A percentile compares a stretch with the other conserved stretches of the same genome.
These are phyloP conservation scores for Spathaspora arborariae DNA, from an alignment of 805 yeast species.

Conservation along the genomic window DNA sequence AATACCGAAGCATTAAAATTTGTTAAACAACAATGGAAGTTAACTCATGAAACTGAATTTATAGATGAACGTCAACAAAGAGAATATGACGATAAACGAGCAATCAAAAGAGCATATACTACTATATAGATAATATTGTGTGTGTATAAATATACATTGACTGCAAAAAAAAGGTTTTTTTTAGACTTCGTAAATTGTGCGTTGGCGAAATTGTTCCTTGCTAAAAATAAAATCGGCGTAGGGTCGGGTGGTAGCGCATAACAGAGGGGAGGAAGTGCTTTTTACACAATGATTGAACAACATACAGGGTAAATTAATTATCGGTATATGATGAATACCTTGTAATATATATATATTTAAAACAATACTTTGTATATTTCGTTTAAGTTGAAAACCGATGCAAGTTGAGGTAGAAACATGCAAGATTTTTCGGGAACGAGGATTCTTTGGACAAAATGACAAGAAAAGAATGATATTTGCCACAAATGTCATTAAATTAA, in stretches of 20 bases:
- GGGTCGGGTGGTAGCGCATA: not conserved
- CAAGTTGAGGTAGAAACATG: too few species aligned
- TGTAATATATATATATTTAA: too few species aligned
- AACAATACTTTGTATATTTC: too few species aligned
- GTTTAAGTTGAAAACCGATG: too few species aligned
- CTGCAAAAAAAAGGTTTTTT: not conserved
- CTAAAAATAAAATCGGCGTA: not conserved
- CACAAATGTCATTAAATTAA: too few species aligned
- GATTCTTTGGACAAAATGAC: too few species aligned
- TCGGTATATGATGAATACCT: too few species aligned
- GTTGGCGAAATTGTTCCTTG: not conserved
- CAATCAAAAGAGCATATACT: constrained; percentile 72
- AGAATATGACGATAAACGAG: constrained; percentile 48
- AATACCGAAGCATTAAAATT: constrained; percentile 81
- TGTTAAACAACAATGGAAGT: constrained; percentile 72
- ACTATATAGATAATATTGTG: constrained; percentile 27
- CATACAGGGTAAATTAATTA: too few species aligned
- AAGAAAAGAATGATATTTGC: too few species aligned
- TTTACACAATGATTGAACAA: too few species aligned
- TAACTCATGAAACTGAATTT: constrained; percentile 69
- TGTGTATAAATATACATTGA: not conserved
- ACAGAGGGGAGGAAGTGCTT: too few species aligned
- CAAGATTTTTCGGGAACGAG: too few species aligned
- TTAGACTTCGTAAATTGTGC: not conserved
- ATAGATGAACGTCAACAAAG: constrained; percentile 62